phyloP scores from a whole-genome alignment of 805 yeast species.

The Nakazawaea populi region DNA sequence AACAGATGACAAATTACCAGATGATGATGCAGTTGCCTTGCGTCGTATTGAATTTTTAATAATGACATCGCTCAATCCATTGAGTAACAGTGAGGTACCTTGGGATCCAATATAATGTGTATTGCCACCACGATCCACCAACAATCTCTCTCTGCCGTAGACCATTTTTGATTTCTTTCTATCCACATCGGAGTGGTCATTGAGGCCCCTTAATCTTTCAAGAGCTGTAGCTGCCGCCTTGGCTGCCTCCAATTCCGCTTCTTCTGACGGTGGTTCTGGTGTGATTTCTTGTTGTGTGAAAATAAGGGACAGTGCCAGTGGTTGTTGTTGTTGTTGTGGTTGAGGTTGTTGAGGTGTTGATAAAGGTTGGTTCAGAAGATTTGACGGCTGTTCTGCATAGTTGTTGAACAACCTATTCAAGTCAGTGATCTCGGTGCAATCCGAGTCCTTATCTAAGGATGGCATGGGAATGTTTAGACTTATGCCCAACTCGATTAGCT shows the following conservation, averaged over 20 bases:
- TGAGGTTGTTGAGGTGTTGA: background rate
- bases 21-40: constrained; percentile 3
- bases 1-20: constrained; percentile 16
- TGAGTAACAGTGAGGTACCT: constrained; percentile 38
- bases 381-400: background rate
- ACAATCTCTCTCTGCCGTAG: constrained; percentile 24
- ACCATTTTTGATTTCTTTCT: constrained; percentile 4
- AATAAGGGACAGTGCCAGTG: background rate
- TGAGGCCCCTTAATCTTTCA: constrained; percentile 1
- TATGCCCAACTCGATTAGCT: constrained; percentile 30
- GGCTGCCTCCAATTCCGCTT: constrained; percentile 1
- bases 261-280: background rate
- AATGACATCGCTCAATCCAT: constrained; percentile 36
- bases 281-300: background rate
- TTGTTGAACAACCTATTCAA: background rate
- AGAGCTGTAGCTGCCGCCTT: constrained; percentile 4
- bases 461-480: constrained; percentile 31
- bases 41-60: constrained; percentile 26
- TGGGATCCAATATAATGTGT: constrained; percentile 42
- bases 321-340: background rate
- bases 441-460: constrained; percentile 11
- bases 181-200: background rate
- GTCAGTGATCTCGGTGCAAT: constrained; percentile 1
- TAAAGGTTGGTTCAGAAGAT: too few relatives aligned
- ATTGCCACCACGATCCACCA: constrained; percentile 39